Base-by-base conservation (phyloP, 148 eudicot genomes). In the Fallopia convolvulus region DNA sequence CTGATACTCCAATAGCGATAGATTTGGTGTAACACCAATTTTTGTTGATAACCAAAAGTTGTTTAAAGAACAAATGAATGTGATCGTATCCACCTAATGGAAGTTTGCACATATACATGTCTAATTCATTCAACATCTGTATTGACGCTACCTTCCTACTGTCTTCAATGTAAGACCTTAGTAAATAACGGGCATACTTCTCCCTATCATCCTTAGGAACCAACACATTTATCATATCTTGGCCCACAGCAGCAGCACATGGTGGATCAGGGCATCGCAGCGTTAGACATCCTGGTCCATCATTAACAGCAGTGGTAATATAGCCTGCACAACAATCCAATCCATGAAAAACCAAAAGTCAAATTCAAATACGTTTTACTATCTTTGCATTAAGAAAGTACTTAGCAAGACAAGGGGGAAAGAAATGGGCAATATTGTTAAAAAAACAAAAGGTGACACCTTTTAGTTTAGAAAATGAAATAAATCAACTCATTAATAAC, bases 221-320 rank as follows among this genome's bases (percentile, higher is more conserved):
- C 77, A 88, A 84, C 60, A 46, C 7, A 56, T 81, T 77, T 48
- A 90, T 77, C 88, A 91, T 83, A 71, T 85, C 85, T 41, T 79
- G 81, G 47, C 92, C 93, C 74, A 89, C 82, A 74, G 93, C 92
- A 70, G 90, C 90, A 75, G 70, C 80, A 78, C 97, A 90, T 12
- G 85, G 82, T 78, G 86, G 81, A 66, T 82, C 83, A 44, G 92
- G 97, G 77, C 97, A 93, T 76, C 85, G 78, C 82, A 91, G 65
- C 80, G 79, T 82, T 81, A 93, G 87, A 82, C 93, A 89, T 74
- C 85, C 89, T 76, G 91, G 90, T 1, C 92, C 93, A 52, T 80
- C 89, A 44, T 83, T 76, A 70, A 89, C 85, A 44, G 93, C 82
- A 33, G 85, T 81, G 74, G 85, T 83, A 50, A 90, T 84, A 81